Evolutionary conservation across 2,329 filamentous ascomycete species (phyloP).

Genomic region (Akanthomyces lecanii): DNA sequence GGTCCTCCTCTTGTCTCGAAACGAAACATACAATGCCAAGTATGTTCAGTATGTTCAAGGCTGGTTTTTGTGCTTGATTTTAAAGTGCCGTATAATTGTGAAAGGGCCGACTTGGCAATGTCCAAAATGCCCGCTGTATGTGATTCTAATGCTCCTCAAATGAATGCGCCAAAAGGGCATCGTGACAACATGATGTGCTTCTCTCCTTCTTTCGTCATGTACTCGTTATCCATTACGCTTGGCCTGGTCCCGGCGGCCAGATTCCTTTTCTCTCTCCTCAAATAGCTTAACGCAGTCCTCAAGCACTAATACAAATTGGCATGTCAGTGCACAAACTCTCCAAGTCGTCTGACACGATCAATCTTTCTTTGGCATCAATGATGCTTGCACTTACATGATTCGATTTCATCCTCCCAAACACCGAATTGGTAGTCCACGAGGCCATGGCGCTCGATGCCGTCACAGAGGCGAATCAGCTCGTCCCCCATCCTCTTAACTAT

Average conservation of each 20-base stretch:
- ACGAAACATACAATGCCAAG: too few relatives aligned
- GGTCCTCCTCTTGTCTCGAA: too few relatives aligned
- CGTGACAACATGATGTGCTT: neutral
- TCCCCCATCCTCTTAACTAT: constrained; percentile 74
- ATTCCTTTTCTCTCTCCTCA: constrained; percentile 28
- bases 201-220: neutral
- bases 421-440: constrained; percentile 97
- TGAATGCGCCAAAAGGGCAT: neutral
- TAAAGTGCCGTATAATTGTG: neutral
- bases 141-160: neutral
- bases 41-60: too few relatives aligned
- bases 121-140: neutral
- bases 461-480: constrained; percentile 76
- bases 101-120: neutral
- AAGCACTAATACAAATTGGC: constrained; percentile 27
- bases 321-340: neutral
- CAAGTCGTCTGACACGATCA: neutral
- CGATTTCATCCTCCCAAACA: constrained; percentile 90
- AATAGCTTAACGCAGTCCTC: constrained; percentile 44
- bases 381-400: constrained; percentile 58
- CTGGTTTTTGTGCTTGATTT: too few relatives aligned
- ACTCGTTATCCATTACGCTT: constrained; percentile 11
- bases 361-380: neutral
- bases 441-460: constrained; percentile 84
- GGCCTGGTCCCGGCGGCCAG: neutral